Base-by-base conservation (phyloP, 2,329 filamentous ascomycete species). In the Apiospora hydei region DNA sequence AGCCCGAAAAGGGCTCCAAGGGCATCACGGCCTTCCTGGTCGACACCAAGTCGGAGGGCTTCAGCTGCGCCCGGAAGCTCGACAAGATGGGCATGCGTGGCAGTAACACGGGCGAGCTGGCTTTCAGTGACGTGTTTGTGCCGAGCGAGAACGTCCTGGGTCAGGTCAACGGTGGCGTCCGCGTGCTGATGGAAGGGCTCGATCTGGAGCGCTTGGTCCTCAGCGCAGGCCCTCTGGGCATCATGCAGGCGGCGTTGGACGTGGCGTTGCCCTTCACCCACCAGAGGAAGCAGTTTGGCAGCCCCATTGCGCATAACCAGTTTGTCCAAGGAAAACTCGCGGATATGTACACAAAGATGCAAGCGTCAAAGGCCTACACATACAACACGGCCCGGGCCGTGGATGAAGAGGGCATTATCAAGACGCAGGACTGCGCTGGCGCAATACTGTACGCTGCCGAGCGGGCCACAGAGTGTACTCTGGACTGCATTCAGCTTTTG, bases 11-110 rank as follows among this genome's bases (percentile, higher is more conserved):
- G 73, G 94, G 86, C 1, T 94, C 92, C 75, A 97, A 96, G 84
- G 96, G 96, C 71, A 98, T 99, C 81, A 98, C 96, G 0, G 96
- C 96, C 10, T 98, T 98, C 84, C 88, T 99, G 46, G 93, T 98
- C 51, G 92, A 97, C 77, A 90, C 88, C 4, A 88, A 86, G 71
- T 78, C 88, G 47, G 84, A 90, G 49, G 96, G 96, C 61, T 98
- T 98, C 85, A 93, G 91, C 74, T 95, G 94, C 78, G 91, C 94
- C 8, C 89, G 94, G 74, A 98, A 98, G 84, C 90, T 98, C 24
- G 96, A 98, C 87, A 98, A 99, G 85, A 92, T 99, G 82, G 96
- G 96, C 76, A 99, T 99, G 96, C 90, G 96, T 72, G 96, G 96
- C 72, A 96, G 93, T 77, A 98, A 98, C 84, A 98, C 96, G 0